phyloP scores from a whole-genome alignment of 371 early-diverging fungal genomes.

The Encephalitozoon cuniculi region DNA sequence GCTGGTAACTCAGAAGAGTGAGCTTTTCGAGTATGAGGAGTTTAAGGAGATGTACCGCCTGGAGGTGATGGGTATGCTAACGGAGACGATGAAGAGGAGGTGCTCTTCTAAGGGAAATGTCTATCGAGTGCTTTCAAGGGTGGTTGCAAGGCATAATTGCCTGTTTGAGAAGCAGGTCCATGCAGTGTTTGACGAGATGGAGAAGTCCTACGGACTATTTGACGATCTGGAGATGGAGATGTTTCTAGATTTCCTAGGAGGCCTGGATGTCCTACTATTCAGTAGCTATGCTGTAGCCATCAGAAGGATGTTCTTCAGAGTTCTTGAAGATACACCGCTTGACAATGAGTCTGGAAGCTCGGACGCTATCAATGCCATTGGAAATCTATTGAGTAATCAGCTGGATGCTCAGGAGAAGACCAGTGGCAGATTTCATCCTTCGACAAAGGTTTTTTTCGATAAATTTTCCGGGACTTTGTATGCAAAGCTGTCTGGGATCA shows the following conservation, averaged over 20 bases:
- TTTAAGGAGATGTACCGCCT: not conserved
- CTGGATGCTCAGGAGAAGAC: not conserved
- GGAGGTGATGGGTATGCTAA: not conserved
- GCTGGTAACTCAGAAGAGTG: not conserved
- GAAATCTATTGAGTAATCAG: not conserved
- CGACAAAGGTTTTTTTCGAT: not conserved
- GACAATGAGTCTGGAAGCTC: not conserved
- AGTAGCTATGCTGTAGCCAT: not conserved
- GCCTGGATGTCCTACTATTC: not conserved
- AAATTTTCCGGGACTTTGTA: not conserved
- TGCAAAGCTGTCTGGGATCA: not conserved
- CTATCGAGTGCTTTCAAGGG: not conserved
- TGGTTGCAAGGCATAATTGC: not conserved
- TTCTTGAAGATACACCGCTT: not conserved
- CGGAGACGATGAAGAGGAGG: not conserved
- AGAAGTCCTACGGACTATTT: not conserved
- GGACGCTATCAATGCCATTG: not conserved
- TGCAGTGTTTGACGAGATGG: not conserved
- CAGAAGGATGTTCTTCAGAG: not conserved
- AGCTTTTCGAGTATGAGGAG: not conserved
- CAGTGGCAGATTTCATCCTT: not conserved
- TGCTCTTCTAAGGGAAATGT: not conserved
- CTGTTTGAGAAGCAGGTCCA: not conserved
- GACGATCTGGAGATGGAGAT: constrained; percentile 2
- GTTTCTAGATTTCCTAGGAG: not conserved